Conservation (phyloP, 1,139 yeast species). For the Yamadazyma mexicana region DNA sequence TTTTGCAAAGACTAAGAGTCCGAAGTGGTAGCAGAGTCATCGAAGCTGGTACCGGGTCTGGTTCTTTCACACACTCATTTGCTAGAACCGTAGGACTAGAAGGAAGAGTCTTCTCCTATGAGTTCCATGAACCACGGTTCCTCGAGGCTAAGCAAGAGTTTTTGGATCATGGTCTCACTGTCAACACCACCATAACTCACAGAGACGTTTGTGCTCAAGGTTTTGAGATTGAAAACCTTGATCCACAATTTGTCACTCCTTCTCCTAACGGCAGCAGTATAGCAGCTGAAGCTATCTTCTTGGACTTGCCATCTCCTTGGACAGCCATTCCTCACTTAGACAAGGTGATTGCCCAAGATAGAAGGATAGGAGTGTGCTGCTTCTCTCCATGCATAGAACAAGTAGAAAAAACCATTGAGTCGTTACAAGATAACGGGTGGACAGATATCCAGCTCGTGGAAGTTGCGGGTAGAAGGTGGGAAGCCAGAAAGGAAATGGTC, state of each 20-base stretch:
- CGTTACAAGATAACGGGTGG: conserved; percentile 79
- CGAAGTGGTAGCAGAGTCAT: conserved; percentile 76
- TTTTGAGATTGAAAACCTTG: conserved; percentile 53
- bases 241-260: conserved; percentile 25
- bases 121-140: conserved; percentile 85
- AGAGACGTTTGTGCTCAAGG: conserved; percentile 93
- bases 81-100: conserved; percentile 68
- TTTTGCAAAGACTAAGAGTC: conserved; percentile 76
- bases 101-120: conserved; percentile 80
- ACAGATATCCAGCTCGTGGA: conserved; percentile 91
- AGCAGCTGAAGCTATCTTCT: conserved; percentile 71
- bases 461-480: conserved; percentile 83
- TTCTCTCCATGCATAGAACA: conserved; percentile 98
- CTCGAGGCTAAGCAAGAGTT: conserved; percentile 79
- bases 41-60: conserved; percentile 98
- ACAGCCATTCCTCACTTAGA: conserved; percentile 80
- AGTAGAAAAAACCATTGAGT: conserved; percentile 80
- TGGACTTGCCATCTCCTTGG: conserved; percentile 98
- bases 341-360: conserved; percentile 54
- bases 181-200: conserved; percentile 65
- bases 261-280: conserved; percentile 25
- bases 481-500: conserved; percentile 87
- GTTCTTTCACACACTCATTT: conserved; percentile 90
- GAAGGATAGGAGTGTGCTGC: conserved; percentile 76
- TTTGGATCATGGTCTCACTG: conserved; percentile 62